phyloP scores from a whole-genome alignment of 176 grass and related monocot genomes.

The Cenchrus americanus region DNA sequence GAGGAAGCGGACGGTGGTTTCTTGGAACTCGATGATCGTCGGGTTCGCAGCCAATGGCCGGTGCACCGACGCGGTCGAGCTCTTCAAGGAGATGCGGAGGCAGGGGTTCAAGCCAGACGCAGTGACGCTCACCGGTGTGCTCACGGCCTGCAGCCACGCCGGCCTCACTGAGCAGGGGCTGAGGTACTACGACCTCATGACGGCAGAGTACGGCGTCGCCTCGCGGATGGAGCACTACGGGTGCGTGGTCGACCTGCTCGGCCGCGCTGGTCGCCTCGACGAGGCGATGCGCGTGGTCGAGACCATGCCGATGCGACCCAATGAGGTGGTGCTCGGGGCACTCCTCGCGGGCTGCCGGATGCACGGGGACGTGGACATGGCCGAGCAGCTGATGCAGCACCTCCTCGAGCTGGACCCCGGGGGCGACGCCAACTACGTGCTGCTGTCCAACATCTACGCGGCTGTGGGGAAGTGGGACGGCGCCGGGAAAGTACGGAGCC shows the following conservation, averaged over 20 bases:
- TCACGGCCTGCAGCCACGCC: conserved; percentile 68
- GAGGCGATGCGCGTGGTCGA: conserved; percentile 53
- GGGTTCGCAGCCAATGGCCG: conserved; percentile 53
- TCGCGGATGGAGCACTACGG: conserved; percentile 70
- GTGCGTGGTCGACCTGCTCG: conserved; percentile 78
- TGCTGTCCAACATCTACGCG: conserved; percentile 78
- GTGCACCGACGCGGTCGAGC: conserved; percentile 47
- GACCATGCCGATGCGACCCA: conserved; percentile 61
- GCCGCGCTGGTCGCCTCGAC: conserved; percentile 56
- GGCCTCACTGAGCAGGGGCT: conserved; percentile 55
- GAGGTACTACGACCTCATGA: conserved; percentile 59
- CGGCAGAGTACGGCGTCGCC: conserved; percentile 31
- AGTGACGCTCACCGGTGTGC: conserved; percentile 67
- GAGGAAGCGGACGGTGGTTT: conserved; percentile 57
- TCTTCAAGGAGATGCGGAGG: conserved; percentile 65
- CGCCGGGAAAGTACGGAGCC: conserved; percentile 47
- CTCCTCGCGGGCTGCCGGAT: conserved; percentile 66
- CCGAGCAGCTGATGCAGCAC: conserved; percentile 61
- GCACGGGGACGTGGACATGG: conserved; percentile 53
- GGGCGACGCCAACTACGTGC: conserved; percentile 63
- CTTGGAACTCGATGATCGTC: conserved; percentile 70
- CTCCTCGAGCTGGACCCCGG: conserved; percentile 66
- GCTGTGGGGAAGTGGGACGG: conserved; percentile 59
- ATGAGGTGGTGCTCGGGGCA: conserved; percentile 75
- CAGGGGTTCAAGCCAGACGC: conserved; percentile 56